Evolutionary conservation across 2,329 filamentous ascomycete genomes (phyloP).

Genomic region (Epichloe sibirici): DNA sequence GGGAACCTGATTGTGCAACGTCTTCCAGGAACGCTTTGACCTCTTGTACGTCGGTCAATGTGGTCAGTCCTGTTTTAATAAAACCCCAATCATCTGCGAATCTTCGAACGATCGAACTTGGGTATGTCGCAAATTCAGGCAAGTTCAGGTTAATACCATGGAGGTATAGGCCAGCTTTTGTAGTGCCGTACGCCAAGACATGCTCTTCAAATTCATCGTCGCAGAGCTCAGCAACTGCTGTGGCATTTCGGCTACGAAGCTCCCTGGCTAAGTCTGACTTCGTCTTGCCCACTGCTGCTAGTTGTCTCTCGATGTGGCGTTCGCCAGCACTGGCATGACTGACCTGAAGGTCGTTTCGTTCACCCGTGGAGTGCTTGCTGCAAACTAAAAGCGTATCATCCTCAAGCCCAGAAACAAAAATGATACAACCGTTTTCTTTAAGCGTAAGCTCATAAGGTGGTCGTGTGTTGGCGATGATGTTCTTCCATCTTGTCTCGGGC

Average conservation of each 20-base stretch:
- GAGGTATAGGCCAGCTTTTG: slow-evolving; percentile 80
- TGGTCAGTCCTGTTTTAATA: slow-evolving; percentile 69
- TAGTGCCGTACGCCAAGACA: slow-evolving; percentile 75
- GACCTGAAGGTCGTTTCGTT: slow-evolving; percentile 53
- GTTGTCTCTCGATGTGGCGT: slow-evolving; percentile 66
- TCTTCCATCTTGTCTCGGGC: slow-evolving; percentile 66
- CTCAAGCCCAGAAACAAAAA: slow-evolving; percentile 86
- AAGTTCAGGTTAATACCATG: slow-evolving; percentile 94
- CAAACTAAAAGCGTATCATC: slow-evolving; percentile 88
- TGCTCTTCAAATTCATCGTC: slow-evolving; percentile 96
- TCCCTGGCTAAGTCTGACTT: slow-evolving; percentile 65
- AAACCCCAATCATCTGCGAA: slow-evolving; percentile 94
- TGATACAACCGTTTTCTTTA: slow-evolving; percentile 99
- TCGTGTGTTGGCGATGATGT: slow-evolving; percentile 61
- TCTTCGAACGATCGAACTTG: slow-evolving; percentile 67
- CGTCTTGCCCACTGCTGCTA: slow-evolving; percentile 65
- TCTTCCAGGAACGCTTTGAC: slow-evolving; percentile 74
- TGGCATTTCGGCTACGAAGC: slow-evolving; percentile 72
- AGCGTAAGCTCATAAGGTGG: slow-evolving; percentile 92
- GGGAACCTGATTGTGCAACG: slow-evolving; percentile 77
- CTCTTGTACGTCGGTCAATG: slow-evolving; percentile 60
- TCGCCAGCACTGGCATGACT: slow-evolving; percentile 84
- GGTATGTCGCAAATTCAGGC: slow-evolving; percentile 82
- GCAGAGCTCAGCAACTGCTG: slow-evolving; percentile 89
- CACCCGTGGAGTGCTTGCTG: slow-evolving; percentile 94